Evolutionary conservation across 768 basidiomycete genomes (phyloP), one percentile per base, ranked within the genome.

Genomic region (Boletus rufocinnamomeus): DNA sequence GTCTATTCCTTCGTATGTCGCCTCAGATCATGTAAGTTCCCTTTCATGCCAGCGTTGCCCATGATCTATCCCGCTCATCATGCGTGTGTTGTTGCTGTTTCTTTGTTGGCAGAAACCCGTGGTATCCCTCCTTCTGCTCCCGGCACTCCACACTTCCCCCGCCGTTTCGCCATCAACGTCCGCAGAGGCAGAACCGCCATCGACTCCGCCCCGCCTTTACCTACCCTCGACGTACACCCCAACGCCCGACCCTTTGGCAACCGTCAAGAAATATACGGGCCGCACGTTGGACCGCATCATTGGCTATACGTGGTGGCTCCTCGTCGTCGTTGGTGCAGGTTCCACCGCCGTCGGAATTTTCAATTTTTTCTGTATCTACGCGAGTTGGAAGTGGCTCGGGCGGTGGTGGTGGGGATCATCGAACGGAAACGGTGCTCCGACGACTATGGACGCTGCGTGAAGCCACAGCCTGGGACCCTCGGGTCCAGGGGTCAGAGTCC

Each of bases 11-110:
- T 86, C 88, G 0, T 92, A 95, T 72, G 90, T 88, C 16, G 85
- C 89, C 4, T 95, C 93, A 13, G 96, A 98, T 73, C 96, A 98
- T 74, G 89, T 89, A 74, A 43, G 87, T 74, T 30, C 16, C 19
- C 38, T 16, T 25, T n/a, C 47, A 14, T 52, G 7, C 41, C 10
- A 19, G n/a, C 51, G 32, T 37, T 52, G 21, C 52, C 16, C 3
- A 7, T 8, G 27, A 23, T 45, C 23, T 23, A 25, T 10, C 23
- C 35, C 17, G 34, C 30, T 60, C 38, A 63, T 50, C 48, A 28
- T n/a, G 38, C 25, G 16, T 19, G 23, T 27, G 50, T 34, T 28
- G 32, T 44, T 34, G 0, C 21, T 37, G 4, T 9, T 3, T 13
- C 50, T 50, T 45, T 52, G 6, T 47, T 25, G 52, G 14, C 63